Evolutionary conservation across 2,329 filamentous ascomycete genomes (phyloP), one percentile per base, ranked within the genome.

Genomic region (Pseudocercospora musae): DNA sequence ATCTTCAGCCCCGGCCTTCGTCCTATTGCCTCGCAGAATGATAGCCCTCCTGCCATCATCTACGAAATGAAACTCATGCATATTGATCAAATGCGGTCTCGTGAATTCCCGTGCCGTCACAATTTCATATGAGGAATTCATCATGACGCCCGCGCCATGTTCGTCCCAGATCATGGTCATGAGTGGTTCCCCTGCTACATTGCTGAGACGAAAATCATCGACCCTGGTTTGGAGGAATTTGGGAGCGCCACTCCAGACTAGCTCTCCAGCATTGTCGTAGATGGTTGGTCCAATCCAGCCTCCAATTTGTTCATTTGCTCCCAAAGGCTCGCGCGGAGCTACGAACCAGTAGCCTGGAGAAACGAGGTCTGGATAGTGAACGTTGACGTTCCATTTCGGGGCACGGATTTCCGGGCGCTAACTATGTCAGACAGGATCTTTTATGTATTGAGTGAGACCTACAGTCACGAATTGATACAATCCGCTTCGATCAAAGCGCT

Each of bases 141-240:
- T 37, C 6, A 65, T 21, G 18, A 65, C 57, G 18, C 49, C 60
- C 13, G 25, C 40, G 8, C 55, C 57, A n/a, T 48, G 40, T 23
- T 56, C 54, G 8, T 59, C 18, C 23, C 46, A 37, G 18, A 65
- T 23, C 25, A 65, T 25, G 2, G 63, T 65, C 57, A 65, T 49
- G 6, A 59, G 37, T 10, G 40, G 20, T 40, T 63, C 50, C 8
- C 60, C 60, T 4, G 49, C 54, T 20, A 64, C 62, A 37, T 61
- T 62, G 53, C 65, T 64, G 8, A 68, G 25, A 6, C 58, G 59
- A 46, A 68, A 67, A 15, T 65, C 65, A 52, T 65, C 61, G 37
- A 65, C 63, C 8, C 53, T 37, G 1, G 55, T 56, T 21, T 62
- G 59, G 15, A 37, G 48, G 50, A 63, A 57, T n/a, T 37, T 27